Evolutionary conservation across 2,329 filamentous ascomycete species (phyloP).

Genomic region (Colletotrichum tanaceti): DNA sequence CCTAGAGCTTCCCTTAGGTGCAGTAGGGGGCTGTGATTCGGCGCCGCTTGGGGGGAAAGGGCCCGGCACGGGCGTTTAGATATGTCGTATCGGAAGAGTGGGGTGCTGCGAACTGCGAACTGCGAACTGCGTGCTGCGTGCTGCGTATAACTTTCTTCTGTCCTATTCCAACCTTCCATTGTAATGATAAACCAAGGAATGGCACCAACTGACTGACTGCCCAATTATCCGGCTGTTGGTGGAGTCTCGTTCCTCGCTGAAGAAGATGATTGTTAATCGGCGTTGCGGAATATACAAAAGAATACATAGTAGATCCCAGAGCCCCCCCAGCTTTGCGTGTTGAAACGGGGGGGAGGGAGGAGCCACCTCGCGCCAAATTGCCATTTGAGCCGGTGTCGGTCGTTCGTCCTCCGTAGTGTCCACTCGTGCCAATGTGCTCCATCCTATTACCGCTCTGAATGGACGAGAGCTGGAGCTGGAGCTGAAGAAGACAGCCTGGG

Average conservation of each 20-base stretch:
- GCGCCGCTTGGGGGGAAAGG: constrained; percentile 29
- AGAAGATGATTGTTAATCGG: background rate
- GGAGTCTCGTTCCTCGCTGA: background rate
- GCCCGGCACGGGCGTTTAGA: constrained; percentile 29
- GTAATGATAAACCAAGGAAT: background rate
- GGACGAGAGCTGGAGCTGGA: background rate
- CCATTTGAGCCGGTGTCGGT: constrained; percentile 29
- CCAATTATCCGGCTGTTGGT: background rate
- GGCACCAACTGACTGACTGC: background rate
- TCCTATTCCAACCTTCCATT: background rate
- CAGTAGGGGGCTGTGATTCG: constrained; percentile 20
- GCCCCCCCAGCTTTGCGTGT: constrained; percentile 4
- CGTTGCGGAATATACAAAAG: too few relatives aligned
- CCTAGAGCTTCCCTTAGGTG: constrained; percentile 14
- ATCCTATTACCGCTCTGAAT: background rate
- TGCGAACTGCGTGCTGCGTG: background rate
- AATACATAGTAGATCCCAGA: too few relatives aligned
- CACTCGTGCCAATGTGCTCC: constrained; percentile 8
- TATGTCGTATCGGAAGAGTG: constrained; percentile 34
- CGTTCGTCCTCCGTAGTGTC: constrained; percentile 23
- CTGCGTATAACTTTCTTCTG: constrained; percentile 13
- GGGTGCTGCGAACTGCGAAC: background rate
- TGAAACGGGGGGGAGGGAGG: background rate
- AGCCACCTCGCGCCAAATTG: constrained; percentile 29
- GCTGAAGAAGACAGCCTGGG: background rate